phyloP scores from a whole-genome alignment of 345 rosid genomes.

The Sapria himalayana region DNA sequence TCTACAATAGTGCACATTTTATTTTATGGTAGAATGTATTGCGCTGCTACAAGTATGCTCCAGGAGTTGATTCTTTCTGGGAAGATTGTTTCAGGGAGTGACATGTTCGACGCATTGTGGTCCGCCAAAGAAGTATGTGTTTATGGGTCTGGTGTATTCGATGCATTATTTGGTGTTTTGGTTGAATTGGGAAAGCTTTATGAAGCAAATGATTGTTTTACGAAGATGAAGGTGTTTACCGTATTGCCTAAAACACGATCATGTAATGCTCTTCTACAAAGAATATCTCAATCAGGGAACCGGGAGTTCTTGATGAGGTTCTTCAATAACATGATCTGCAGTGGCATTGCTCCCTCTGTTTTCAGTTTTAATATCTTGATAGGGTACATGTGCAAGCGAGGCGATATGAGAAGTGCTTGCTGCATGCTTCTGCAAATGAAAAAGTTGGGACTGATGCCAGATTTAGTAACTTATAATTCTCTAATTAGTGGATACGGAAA shows the following conservation, averaged over 20 bases:
- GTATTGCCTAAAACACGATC: constrained; percentile 45
- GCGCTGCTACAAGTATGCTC: constrained; percentile 24
- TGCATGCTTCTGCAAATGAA: constrained; percentile 37
- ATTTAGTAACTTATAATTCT: constrained; percentile 49
- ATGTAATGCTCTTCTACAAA: constrained; percentile 40
- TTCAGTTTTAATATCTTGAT: constrained; percentile 54
- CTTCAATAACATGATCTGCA: constrained; percentile 29
- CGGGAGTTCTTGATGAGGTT: constrained; percentile 15
- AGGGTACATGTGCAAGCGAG: constrained; percentile 44
- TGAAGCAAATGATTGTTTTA: constrained; percentile 32
- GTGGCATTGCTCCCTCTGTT: constrained; percentile 27
- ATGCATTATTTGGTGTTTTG: constrained; percentile 48
- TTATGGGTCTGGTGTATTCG: constrained; percentile 46
- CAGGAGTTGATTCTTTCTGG: constrained; percentile 24
- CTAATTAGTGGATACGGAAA: constrained; percentile 56
- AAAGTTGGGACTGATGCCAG: constrained; percentile 29
- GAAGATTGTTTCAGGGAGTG: constrained; percentile 12
- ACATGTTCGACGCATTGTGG: constrained; percentile 46
- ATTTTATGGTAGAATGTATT: constrained; percentile 33
- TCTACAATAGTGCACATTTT: constrained; percentile 34
- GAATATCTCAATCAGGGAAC: constrained; percentile 23
- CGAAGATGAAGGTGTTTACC: constrained; percentile 29
- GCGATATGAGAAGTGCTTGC: constrained; percentile 27
- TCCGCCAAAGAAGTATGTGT: constrained; percentile 35
- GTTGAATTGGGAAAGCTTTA: constrained; percentile 43